Conservation (phyloP, 305 asterid genomes). For the Fraxinus baroniana region DNA sequence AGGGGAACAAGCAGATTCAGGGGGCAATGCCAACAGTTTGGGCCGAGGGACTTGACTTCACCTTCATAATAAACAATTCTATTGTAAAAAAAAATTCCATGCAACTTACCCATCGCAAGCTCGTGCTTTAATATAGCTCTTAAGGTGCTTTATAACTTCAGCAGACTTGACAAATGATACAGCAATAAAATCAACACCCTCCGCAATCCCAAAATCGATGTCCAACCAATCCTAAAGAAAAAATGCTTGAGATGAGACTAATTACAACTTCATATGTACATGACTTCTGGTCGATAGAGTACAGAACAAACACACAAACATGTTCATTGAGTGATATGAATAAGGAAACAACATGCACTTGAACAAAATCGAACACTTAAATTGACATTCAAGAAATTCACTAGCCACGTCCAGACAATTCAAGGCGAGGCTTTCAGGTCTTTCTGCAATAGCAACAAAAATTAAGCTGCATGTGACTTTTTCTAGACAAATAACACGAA, state of each 20-base stretch:
- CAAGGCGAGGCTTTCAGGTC: background rate
- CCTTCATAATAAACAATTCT: conserved; percentile 2
- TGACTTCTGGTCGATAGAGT: background rate
- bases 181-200: conserved; percentile 96
- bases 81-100: conserved; percentile 2
- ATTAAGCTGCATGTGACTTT: background rate
- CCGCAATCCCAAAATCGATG: conserved; percentile 95
- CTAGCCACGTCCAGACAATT: background rate
- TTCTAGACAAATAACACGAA: background rate
- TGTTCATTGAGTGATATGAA: background rate
- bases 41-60: background rate
- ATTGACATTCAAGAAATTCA: conserved; percentile 1
- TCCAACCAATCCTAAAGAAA: conserved; percentile 90
- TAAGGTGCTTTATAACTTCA: conserved; percentile 90
- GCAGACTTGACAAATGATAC: conserved; percentile 99
- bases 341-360: conserved; percentile 4
- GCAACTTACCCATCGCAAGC: conserved; percentile 83
- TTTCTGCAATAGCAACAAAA: background rate
- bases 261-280: background rate
- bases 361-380: background rate
- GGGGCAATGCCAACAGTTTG: background rate
- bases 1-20: background rate
- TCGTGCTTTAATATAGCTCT: conserved; percentile 90
- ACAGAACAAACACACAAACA: conserved; percentile 4
- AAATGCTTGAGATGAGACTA: conserved; percentile 27